A percentile compares a stretch with the other conserved stretches of the same genome.
Conservation (phyloP, 805 yeast species). For the Ogataea polymorpha region DNA sequence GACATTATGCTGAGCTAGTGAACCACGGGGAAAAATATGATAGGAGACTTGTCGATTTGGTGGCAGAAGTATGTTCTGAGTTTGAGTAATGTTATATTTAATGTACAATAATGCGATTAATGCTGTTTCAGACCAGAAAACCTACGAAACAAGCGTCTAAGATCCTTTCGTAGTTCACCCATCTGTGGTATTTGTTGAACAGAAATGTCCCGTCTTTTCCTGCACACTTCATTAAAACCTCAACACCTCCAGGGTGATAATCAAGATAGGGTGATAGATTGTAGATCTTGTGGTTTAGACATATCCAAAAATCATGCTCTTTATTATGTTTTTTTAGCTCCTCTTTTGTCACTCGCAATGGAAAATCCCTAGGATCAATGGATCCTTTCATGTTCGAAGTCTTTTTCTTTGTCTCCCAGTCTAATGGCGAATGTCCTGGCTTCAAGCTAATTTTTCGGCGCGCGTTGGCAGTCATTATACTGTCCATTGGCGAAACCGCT, state of each 20-base stretch:
- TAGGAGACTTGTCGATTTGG: slow-evolving; percentile 17
- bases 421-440: slow-evolving; percentile 84
- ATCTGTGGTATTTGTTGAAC: slow-evolving; percentile 64
- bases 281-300: slow-evolving; percentile 75
- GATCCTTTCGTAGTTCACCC: slow-evolving; percentile 84
- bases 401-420: slow-evolving; percentile 69
- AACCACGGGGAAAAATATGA: slow-evolving; percentile 17
- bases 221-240: slow-evolving; percentile 72
- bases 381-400: slow-evolving; percentile 50
- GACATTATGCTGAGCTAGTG: slow-evolving; percentile 25
- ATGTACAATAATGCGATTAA: slow-evolving; percentile 5
- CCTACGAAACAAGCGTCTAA: slow-evolving; percentile 80
- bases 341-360: slow-evolving; percentile 51
- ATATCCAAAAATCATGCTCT: slow-evolving; percentile 81
- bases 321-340: slow-evolving; percentile 59
- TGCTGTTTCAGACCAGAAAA: slow-evolving; percentile 28
- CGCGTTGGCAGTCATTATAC: slow-evolving; percentile 1
- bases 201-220: slow-evolving; percentile 78
- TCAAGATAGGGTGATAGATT: slow-evolving; percentile 79
- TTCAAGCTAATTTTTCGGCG: slow-evolving; percentile 58
- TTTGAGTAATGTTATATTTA: slow-evolving; percentile 15
- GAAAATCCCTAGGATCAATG: slow-evolving; percentile 44
- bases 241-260: slow-evolving; percentile 92
- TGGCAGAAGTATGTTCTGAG: slow-evolving; percentile 27
- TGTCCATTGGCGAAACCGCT: slow-evolving; percentile 4